Base-by-base conservation (phyloP, 106 monocot species). In the Phalaenopsis equestris region DNA sequence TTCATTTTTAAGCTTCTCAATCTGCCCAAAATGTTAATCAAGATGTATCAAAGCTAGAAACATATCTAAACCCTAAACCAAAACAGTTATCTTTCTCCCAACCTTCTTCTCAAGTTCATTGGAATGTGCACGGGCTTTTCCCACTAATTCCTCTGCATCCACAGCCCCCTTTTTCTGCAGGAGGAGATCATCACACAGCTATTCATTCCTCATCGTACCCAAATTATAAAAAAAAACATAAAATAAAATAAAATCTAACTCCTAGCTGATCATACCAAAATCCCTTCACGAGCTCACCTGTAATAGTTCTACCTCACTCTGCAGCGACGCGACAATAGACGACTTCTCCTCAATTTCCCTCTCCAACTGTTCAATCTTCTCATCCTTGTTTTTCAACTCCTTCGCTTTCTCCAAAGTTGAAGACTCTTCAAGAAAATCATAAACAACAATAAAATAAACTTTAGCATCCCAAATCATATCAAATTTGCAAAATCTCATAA, bases 31-130 rank as follows among this genome's bases (percentile, higher is more conserved):
- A 14, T 21, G 61, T 61, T 61, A 67, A 84, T 41, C 41, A 76
- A 42, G 37, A 56, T 21, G 1, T 56, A 41, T 48, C 6, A 61
- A 17, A 76, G 56, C 61, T n/a, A 21, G n/a, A 61, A 19, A 61
- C 18, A 84, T 11, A n/a, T n/a, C n/a, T n/a, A n/a, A n/a, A n/a
- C n/a, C n/a, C n/a, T n/a, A 19, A 82, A 61, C 39, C 55, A 52
- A 21, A 41, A 56, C 12, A n/a, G 10, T 47, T 57, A 7, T 23
- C 37, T 21, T 43, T 75, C 19, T 17, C 45, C 52, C n/a, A 23
- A 90, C 93, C 89, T 93, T 81, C 41, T 84, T 80, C 77, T 90
- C 87, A 77, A 93, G 85, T 78, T 87, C 82, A 77, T 16, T 75
- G 46, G 87, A 80, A 48, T 79, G 74, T 41, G 87, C 85, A 87